These are phyloP conservation scores for Penicillium steckii DNA, from an alignment of 495 filamentous ascomycete species.

Conservation along the genomic window DNA sequence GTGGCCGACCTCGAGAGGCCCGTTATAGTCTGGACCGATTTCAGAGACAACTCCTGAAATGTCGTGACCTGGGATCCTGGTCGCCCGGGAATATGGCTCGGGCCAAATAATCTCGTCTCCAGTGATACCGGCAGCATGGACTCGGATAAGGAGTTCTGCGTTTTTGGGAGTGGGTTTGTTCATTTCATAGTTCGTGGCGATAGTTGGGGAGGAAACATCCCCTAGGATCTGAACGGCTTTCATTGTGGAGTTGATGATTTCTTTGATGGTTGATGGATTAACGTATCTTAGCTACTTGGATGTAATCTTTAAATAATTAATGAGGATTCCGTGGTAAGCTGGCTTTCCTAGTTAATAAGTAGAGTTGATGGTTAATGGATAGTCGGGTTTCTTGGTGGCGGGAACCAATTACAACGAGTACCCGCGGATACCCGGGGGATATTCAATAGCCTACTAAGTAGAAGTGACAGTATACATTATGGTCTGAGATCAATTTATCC, in stretches of 20 bases:
- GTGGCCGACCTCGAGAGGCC: neutral
- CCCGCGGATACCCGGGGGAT: too few species aligned
- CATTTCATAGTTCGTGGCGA: conserved; percentile 4
- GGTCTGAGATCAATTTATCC: too few species aligned
- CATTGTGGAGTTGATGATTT: conserved; percentile 4
- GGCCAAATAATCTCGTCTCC: conserved; percentile 10
- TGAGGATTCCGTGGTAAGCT: too few species aligned
- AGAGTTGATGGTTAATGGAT: too few species aligned
- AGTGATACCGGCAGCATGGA: conserved; percentile 9
- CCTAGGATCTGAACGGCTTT: conserved; percentile 13
- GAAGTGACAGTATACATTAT: too few species aligned
- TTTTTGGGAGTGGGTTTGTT: neutral
- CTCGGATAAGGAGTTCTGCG: conserved; percentile 3
- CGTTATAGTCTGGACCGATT: conserved; percentile 4
- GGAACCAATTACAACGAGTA: too few species aligned
- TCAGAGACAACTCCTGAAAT: conserved; percentile 4
- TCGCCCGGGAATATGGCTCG: neutral
- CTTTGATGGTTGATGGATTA: too few species aligned
- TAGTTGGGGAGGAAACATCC: conserved; percentile 1
- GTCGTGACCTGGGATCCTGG: conserved; percentile 11
- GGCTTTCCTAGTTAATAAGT: too few species aligned
- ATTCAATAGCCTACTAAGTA: too few species aligned
- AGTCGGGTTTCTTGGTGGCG: too few species aligned
- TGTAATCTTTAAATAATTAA: too few species aligned
- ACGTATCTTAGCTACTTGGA: too few species aligned